Evolutionary conservation across 805 yeast genomes (phyloP), one percentile per base, ranked within the genome.

Genomic region (Zygoascus biomembranicola): DNA sequence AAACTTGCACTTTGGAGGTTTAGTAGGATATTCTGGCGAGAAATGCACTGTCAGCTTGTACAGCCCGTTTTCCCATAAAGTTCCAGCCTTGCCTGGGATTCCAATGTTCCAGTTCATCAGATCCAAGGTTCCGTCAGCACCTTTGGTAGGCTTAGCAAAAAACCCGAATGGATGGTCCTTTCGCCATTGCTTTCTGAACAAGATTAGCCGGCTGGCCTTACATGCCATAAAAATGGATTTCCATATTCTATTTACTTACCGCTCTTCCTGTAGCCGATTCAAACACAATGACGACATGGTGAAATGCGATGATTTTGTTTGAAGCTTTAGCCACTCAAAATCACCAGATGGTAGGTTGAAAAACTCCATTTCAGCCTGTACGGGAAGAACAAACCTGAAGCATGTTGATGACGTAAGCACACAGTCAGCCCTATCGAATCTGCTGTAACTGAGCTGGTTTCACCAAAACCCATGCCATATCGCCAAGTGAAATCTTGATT

Each of bases 121-220:
- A 68, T 94, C 90, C 57, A 94, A 74, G 0, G 89, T 73, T 2
- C 99, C 99, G 64, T 90, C 96, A 1, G 74, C 63, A n/a, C 77
- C 74, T 67, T 87, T 90, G 26, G 72, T 66, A 13, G 99, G 99
- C 65, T 88, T 87, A 41, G 99, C 99, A 61, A 73, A 90, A 70
- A 94, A 94, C 8, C 98, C 98, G 70, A 90, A 94, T 0, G 99
- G 99, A 67, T 94, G 99, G 68, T 90, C 97, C 68, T 89, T 92
- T 61, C 99, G 82, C 99, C 99, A 94, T 68, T 86, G 89, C 71
- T 90, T 92, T 69, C 99, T 84, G 54, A 5, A 8, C 10, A 8
- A 35, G 39, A 13, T 35, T 13, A n/a, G 13, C 11, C 18, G 28
- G 44, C 26, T 19, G 20, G 44, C 10, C 39, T 3, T 35, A 4